Evolutionary conservation across 1,139 yeast species (phyloP).

Genomic region (Candida sanyaensis): DNA sequence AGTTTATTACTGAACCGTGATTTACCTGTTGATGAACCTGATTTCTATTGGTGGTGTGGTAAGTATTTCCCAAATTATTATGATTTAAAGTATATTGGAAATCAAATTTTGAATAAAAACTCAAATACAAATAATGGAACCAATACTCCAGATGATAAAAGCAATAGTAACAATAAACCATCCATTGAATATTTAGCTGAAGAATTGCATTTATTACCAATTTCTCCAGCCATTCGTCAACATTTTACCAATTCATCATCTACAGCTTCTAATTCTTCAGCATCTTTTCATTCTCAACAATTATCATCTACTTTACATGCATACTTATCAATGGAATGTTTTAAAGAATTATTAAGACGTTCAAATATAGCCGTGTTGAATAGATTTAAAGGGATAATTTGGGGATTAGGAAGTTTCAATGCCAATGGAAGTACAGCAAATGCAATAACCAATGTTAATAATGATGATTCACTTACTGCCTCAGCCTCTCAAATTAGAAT

Average conservation of each 20-base stretch:
- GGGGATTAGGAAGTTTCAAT: constrained; percentile 48
- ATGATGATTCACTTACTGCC: constrained; percentile 10
- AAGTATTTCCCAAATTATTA: constrained; percentile 80
- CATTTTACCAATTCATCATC: constrained; percentile 43
- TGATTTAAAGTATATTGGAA: constrained; percentile 82
- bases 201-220: constrained; percentile 55
- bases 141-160: constrained; percentile 17
- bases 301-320: constrained; percentile 54
- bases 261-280: constrained; percentile 17
- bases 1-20: constrained; percentile 73
- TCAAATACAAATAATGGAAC: constrained; percentile 2
- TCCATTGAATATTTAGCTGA: constrained; percentile 56
- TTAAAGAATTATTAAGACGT: constrained; percentile 53
- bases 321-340: constrained; percentile 57
- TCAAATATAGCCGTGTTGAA: constrained; percentile 39
- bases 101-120: constrained; percentile 39
- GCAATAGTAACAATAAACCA: constrained; percentile 33
- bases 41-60: constrained; percentile 70
- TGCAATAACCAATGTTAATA: constrained; percentile 15
- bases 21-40: constrained; percentile 82
- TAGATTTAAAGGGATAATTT: constrained; percentile 51
- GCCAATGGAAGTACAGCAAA: constrained; percentile 15
- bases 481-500: constrained; percentile 7
- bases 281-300: constrained; percentile 33
- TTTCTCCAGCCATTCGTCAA: constrained; percentile 51